Base-by-base conservation (phyloP, 768 basidiomycete genomes). In the Daedaleopsis sinensis region DNA sequence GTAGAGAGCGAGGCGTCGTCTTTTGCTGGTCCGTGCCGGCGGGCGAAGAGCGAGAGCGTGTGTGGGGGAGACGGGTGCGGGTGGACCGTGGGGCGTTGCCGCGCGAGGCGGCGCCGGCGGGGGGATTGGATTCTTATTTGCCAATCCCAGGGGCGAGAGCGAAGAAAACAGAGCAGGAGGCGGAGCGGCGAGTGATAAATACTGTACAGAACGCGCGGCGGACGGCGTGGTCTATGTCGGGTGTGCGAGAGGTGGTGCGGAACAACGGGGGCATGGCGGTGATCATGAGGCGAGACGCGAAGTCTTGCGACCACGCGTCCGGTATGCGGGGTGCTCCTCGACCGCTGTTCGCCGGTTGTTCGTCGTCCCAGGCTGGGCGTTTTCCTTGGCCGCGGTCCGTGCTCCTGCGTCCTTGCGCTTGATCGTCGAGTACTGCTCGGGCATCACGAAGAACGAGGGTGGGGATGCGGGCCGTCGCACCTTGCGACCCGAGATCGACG, bases 291-390 rank as follows among this genome's bases (percentile, higher is more conserved):
- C 68, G 58, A 70, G 71, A 53, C 80, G 77, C n/a, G 76, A 75
- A 23, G 73, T 59, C 68, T 75, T 77, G 57, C 82, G 78, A 11
- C 81, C 82, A 56, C 81, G 79, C 42, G 77, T 64, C 63, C 71
- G 76, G 73, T 71, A 78, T 37, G 78, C 78, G 32, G 75, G 76
- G 54, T 73, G 73, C 12, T 71, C 69, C 35, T 65, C 66, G 37
- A 55, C 42, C 55, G 61, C 5, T 38, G 55, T 9, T 8, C 37
- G 52, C 50, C 36, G 52, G 37, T 35, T 55, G 48, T 21, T 24
- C 48, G 54, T 19, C 21, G 59, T 32, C 27, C 27, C 2, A 18
- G 56, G 61, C 27, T 43, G 38, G 19, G 50, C 47, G 21, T 58
- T 61, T 59, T 62, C 60, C 64, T 65, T 61, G 35, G 48, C 49